Evolutionary conservation across 768 basidiomycete species (phyloP).

Genomic region (Kwoniella mangroviensis): DNA sequence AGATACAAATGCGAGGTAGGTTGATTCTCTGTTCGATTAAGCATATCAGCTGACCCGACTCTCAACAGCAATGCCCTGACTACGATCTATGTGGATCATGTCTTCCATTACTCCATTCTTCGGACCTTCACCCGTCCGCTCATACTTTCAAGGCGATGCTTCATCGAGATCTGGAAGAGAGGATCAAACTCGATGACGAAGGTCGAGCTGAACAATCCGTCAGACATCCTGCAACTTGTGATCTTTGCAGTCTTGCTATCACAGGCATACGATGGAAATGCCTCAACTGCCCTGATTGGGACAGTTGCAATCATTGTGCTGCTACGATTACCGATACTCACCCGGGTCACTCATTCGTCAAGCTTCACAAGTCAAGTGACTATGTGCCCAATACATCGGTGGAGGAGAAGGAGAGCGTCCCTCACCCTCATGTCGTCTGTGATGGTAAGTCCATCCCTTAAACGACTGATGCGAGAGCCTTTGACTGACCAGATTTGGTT

Average conservation of each 20-base stretch:
- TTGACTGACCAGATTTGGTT: constrained; percentile 8
- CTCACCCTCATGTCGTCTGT: constrained; percentile 48
- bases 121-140: constrained; percentile 43
- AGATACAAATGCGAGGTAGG: constrained; percentile 56
- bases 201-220: constrained; percentile 16
- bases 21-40: background rate
- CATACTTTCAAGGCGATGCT: constrained; percentile 55
- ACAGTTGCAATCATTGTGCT: constrained; percentile 49
- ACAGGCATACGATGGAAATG: constrained; percentile 54
- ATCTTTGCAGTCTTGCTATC: constrained; percentile 49
- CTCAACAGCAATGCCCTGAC: constrained; percentile 40
- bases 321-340: constrained; percentile 39
- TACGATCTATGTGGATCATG: constrained; percentile 56
- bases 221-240: constrained; percentile 48
- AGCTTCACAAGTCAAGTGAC: constrained; percentile 45
- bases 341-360: constrained; percentile 51
- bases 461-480: background rate
- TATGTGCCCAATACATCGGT: constrained; percentile 26
- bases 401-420: constrained; percentile 20
- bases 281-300: constrained; percentile 57
- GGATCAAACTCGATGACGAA: constrained; percentile 37
- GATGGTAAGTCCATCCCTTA: constrained; percentile 34
- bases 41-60: constrained; percentile 4
- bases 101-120: constrained; percentile 47
- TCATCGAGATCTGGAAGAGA: constrained; percentile 47